Evolutionary conservation across 129 eudicot species (phyloP), one percentile per base, ranked within the genome.

Genomic region (Flaveria bidentis): DNA sequence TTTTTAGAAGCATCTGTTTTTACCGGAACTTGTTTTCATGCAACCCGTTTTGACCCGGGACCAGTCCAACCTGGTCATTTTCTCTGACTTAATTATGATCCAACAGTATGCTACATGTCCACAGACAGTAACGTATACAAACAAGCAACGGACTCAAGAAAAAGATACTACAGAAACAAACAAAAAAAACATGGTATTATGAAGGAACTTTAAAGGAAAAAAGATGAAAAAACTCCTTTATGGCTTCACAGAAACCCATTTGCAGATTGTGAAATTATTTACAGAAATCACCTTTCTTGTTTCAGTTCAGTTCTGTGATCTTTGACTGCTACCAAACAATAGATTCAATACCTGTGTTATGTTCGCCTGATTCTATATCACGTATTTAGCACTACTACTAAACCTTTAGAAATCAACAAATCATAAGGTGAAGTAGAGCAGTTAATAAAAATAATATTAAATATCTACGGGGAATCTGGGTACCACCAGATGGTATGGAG

Each of bases 401-500:
- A 74, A 63, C 45, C 69, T 28, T 70, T 30, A 17, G 78, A 49
- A 15, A 67, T 77, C 69, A 82, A 23, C 47, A 78, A 41, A 83
- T 39, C 74, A 80, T 73, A 50, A 49, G 46, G 72, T 83, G 82
- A 72, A 88, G 84, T 67, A 88, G 82, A 77, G 70, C 46, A 61
- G 57, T 52, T 20, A 78, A n/a, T 33, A 81, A 46, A 74, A 80
- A 46, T 15, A 65, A 56, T 45, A 74, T 67, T 57, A 80, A 36
- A 67, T 81, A 72, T 78, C 61, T 78, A 64, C 51, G 57, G 36
- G 81, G 52, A 44, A 71, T 36, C 52, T 46, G 76, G 70, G 76
- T 72, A 23, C 68, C 76, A 28, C 64, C 81, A 74, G 82, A 76
- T 9, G 90, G 75, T 57, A 90, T 72, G 53, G 81, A 87, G 77